Evolutionary conservation across 345 rosid genomes (phyloP).

Genomic region (Eucalyptus regnans): DNA sequence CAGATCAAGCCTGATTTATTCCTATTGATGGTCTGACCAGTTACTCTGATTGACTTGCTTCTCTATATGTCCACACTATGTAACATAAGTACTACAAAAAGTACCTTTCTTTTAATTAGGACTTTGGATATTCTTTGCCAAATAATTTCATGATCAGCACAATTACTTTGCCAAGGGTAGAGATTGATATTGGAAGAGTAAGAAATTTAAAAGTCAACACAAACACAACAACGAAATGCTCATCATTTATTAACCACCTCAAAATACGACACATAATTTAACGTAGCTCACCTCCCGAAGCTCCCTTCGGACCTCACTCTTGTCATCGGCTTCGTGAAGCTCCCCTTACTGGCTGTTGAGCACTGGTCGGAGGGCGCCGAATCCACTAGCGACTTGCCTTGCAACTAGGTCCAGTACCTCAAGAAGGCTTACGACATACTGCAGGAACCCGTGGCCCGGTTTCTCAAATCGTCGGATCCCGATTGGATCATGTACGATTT

Average conservation of each 20-base stretch:
- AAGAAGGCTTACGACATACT: slow-evolving; percentile 18
- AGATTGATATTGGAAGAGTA: background rate
- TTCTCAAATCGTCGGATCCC: background rate
- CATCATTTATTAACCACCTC: background rate
- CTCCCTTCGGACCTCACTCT: background rate
- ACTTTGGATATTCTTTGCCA: background rate
- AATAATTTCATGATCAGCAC: background rate
- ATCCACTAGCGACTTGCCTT: slow-evolving; percentile 13
- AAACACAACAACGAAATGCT: background rate
- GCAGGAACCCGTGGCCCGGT: background rate
- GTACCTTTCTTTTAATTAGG: background rate
- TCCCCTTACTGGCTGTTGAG: slow-evolving; percentile 4
- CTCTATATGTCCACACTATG: too few species aligned
- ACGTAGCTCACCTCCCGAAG: background rate
- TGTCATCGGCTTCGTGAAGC: background rate
- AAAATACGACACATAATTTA: background rate
- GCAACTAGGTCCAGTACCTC: slow-evolving; percentile 2
- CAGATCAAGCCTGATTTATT: too few species aligned
- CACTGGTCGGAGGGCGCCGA: slow-evolving; percentile 10
- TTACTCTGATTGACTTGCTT: too few species aligned
- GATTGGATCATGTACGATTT: slow-evolving; percentile 19
- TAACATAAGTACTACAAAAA: too few species aligned
- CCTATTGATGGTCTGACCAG: too few species aligned
- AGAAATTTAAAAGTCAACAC: background rate
- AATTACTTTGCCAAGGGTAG: background rate